Evolutionary conservation across 83 land plant genomes (phyloP).

Genomic region (Isoetes engelmannii): DNA sequence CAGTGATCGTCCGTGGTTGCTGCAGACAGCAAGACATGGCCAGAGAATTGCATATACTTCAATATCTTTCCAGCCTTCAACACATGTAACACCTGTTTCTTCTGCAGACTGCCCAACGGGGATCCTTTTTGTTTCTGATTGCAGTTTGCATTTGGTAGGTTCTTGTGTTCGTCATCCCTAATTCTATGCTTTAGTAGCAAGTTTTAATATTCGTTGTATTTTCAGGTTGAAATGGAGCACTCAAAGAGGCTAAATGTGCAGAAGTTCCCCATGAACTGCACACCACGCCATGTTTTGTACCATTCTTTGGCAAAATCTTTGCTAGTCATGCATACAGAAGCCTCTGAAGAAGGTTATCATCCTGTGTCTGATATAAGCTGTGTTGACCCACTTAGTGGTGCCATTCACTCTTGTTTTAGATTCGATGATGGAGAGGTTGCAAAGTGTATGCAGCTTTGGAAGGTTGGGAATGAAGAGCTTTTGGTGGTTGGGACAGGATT

Average conservation of each 20-base stretch:
- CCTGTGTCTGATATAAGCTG: slow-evolving; percentile 75
- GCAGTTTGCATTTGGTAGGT: slow-evolving; percentile 82
- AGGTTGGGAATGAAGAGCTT: slow-evolving; percentile 57
- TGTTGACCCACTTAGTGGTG: slow-evolving; percentile 84
- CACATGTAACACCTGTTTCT: slow-evolving; percentile 83
- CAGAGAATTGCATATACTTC: slow-evolving; percentile 79
- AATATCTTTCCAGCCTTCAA: slow-evolving; percentile 83
- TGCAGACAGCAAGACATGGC: slow-evolving; percentile 84
- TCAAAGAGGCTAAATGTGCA: slow-evolving; percentile 82
- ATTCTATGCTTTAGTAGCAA: not conserved
- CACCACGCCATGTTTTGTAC: slow-evolving; percentile 68
- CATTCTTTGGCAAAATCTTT: slow-evolving; percentile 64
- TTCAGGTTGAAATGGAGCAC: slow-evolving; percentile 92
- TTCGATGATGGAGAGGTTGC: slow-evolving; percentile 69
- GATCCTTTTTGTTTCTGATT: slow-evolving; percentile 79
- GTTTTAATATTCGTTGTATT: not conserved
- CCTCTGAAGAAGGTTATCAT: slow-evolving; percentile 20
- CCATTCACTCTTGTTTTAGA: slow-evolving; percentile 45
- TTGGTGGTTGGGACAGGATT: slow-evolving; percentile 80
- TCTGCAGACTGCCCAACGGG: slow-evolving; percentile 77
- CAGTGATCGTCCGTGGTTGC: slow-evolving; percentile 93
- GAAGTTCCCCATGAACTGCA: slow-evolving; percentile 61
- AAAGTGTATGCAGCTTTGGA: slow-evolving; percentile 75
- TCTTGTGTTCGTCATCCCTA: slow-evolving; percentile 9
- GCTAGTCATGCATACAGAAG: slow-evolving; percentile 68